These are phyloP conservation scores for Cercis canadensis DNA, from an alignment of 306 rosid species.

Conservation along the genomic window DNA sequence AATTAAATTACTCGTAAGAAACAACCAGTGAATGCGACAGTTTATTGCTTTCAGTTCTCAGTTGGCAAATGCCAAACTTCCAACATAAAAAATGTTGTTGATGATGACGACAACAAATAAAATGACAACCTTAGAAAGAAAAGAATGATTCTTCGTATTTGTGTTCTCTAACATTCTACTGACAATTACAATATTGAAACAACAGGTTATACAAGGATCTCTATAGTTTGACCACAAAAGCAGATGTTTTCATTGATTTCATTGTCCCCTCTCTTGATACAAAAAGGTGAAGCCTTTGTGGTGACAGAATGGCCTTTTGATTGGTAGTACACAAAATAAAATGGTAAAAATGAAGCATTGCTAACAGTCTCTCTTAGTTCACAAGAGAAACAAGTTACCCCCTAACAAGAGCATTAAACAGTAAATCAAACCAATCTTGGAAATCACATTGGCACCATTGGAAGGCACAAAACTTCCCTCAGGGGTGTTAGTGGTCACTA, in stretches of 20 bases:
- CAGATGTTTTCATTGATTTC: neutral
- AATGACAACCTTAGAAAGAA: constrained; percentile 9
- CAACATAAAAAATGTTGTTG: constrained; percentile 32
- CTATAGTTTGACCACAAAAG: constrained; percentile 28
- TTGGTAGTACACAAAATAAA: constrained; percentile 39
- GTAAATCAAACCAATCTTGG: constrained; percentile 49
- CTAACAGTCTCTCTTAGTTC: constrained; percentile 39
- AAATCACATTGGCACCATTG: constrained; percentile 47
- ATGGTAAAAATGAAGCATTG: constrained; percentile 35
- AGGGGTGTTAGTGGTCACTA: constrained; percentile 73
- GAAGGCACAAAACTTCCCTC: constrained; percentile 73
- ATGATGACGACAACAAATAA: constrained; percentile 5
- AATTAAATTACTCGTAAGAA: constrained; percentile 5
- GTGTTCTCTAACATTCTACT: constrained; percentile 22
- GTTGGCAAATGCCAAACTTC: constrained; percentile 26
- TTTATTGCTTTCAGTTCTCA: constrained; percentile 34
- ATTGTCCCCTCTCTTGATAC: constrained; percentile 12
- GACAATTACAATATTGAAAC: constrained; percentile 24
- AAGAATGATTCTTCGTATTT: constrained; percentile 25
- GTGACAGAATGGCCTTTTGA: constrained; percentile 1
- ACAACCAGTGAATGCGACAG: constrained; percentile 22
- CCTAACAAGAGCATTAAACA: constrained; percentile 52
- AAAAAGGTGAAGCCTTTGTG: constrained; percentile 10
- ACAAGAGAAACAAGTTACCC: constrained; percentile 50
- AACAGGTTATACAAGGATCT: constrained; percentile 30